These are phyloP conservation scores for Tolypocladium tundrense DNA, from an alignment of 2,329 filamentous ascomycete species.

Conservation along the genomic window DNA sequence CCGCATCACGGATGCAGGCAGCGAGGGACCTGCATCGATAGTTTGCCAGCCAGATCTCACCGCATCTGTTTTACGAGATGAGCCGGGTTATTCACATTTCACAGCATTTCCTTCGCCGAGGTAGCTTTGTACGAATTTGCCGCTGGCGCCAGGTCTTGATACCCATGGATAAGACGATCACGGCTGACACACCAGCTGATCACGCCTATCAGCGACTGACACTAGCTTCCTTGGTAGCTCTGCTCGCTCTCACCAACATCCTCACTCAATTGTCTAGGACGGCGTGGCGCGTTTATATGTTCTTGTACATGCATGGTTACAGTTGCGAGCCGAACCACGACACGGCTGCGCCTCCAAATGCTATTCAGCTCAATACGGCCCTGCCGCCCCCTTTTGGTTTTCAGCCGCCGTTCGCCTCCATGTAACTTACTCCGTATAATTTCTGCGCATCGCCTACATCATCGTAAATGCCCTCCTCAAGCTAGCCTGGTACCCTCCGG, in stretches of 20 bases:
- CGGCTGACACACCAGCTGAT: no score
- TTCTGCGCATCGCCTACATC: not conserved
- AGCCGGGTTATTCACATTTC: not conserved
- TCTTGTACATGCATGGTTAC: not conserved
- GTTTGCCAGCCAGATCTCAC: no score
- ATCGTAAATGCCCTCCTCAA: constrained; percentile 9
- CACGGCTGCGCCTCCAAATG: not conserved
- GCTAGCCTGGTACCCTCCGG: constrained; percentile 37
- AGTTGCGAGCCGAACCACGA: not conserved
- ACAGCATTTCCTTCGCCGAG: not conserved
- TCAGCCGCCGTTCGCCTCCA: not conserved
- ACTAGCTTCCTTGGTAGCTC: no score
- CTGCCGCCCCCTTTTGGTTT: not conserved
- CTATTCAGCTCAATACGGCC: constrained; percentile 1
- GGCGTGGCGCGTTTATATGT: not conserved
- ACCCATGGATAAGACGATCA: no score
- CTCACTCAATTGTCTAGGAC: not conserved
- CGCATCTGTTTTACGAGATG: not conserved
- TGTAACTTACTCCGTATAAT: not conserved
- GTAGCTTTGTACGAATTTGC: no score
- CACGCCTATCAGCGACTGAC: no score
- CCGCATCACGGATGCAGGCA: not conserved
- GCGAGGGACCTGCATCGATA: no score
- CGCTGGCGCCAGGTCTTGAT: no score
- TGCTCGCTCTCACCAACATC: not conserved